Percentiles rank a stretch among this genome's conserved stretches.
Evolutionary conservation across 169 alveolate genomes (phyloP).

Genomic region (Eimeria maxima): DNA sequence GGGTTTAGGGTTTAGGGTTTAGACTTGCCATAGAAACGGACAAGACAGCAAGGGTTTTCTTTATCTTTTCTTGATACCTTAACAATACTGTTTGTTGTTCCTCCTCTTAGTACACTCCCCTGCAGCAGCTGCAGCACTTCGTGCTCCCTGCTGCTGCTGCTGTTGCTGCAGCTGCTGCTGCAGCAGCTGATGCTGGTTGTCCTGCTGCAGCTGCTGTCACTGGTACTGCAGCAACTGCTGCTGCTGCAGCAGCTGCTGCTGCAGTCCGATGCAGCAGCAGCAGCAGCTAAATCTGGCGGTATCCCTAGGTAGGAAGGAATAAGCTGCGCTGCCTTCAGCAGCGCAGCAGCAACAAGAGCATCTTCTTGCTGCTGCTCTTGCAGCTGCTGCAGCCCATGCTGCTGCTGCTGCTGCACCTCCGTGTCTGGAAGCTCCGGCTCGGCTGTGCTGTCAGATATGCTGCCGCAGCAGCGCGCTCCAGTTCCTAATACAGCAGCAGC

Average conservation of each 20-base stretch:
- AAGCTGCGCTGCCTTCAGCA: slow-evolving; percentile 10
- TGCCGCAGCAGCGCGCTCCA: background rate
- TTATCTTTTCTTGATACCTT: background rate
- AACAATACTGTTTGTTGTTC: slow-evolving; percentile 13
- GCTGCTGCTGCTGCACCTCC: background rate
- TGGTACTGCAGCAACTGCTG: background rate
- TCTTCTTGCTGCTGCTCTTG: background rate
- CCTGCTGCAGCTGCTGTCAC: too few relatives aligned
- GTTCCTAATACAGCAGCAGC: background rate
- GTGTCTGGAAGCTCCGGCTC: background rate
- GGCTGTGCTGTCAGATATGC: background rate
- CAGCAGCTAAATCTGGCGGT: background rate
- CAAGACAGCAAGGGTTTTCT: slow-evolving; percentile 6
- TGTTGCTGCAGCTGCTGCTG: slow-evolving; percentile 53
- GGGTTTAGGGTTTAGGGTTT: background rate
- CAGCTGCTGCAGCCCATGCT: too few relatives aligned
- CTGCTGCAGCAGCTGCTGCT: slow-evolving; percentile 38
- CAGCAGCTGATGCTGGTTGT: too few relatives aligned
- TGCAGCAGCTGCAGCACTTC: slow-evolving; percentile 21
- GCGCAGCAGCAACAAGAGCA: slow-evolving; percentile 31
- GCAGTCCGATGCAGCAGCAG: background rate
- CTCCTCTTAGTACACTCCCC: background rate
- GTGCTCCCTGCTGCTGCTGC: slow-evolving; percentile 16
- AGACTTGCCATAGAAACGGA: slow-evolving; percentile 8
- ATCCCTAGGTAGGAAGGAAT: background rate